Evolutionary conservation across 495 filamentous ascomycete species (phyloP).

Genomic region (Lichenothelia convexa): DNA sequence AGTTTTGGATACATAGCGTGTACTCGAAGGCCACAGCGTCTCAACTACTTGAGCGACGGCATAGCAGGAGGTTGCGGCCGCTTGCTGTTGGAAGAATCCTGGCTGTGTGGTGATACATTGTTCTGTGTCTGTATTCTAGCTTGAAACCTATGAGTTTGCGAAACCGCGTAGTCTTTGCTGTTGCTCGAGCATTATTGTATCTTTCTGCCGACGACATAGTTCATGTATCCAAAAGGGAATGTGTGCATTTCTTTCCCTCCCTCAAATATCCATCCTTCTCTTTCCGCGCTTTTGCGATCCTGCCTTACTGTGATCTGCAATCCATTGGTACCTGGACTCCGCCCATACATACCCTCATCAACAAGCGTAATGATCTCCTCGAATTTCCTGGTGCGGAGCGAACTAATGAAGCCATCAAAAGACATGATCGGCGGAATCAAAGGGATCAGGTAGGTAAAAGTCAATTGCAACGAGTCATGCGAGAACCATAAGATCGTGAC

Average conservation of each 20-base stretch:
- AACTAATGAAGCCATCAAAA: conserved; percentile 49
- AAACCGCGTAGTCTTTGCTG: too few relatives aligned
- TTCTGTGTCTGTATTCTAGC: too few relatives aligned
- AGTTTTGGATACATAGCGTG: too few relatives aligned
- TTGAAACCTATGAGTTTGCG: too few relatives aligned
- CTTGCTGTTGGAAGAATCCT: too few relatives aligned
- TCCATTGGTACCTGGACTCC: background rate
- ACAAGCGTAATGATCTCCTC: conserved; percentile 43
- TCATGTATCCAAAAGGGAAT: conserved; percentile 17
- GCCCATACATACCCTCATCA: conserved; percentile 4
- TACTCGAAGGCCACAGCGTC: too few relatives aligned
- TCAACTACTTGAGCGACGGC: too few relatives aligned
- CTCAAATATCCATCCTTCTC: conserved; percentile 10
- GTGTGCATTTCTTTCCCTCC: conserved; percentile 13
- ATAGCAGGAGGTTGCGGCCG: too few relatives aligned
- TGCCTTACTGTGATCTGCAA: background rate
- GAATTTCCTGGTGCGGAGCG: conserved; percentile 42
- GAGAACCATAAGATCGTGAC: conserved; percentile 43
- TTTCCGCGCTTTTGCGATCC: conserved; percentile 1
- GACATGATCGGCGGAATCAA: conserved; percentile 43
- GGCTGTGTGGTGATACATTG: too few relatives aligned
- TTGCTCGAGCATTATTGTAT: too few relatives aligned
- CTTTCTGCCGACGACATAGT: conserved; percentile 9
- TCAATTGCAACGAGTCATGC: conserved; percentile 35
- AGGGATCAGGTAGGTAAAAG: conserved; percentile 47